Base-by-base conservation (phyloP, 2,329 filamentous ascomycete genomes). In the Aureobasidium sp. region DNA sequence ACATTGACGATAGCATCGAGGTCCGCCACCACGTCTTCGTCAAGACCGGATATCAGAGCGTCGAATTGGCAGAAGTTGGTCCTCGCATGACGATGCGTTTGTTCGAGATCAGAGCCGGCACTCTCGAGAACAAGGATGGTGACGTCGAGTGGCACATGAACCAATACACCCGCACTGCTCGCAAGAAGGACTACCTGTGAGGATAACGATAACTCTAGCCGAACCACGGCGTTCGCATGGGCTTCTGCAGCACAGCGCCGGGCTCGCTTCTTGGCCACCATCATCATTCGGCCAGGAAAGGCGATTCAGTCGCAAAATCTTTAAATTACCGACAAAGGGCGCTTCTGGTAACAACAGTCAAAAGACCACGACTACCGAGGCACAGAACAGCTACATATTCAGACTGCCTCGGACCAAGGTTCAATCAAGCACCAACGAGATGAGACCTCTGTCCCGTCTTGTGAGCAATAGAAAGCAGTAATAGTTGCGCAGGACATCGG, bases 71-170 rank as follows among this genome's bases (percentile, higher is more conserved):
- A 15, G 91, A 96, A 73, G 91, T 96, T 55, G 91, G 93, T 0
- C 94, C 94, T 1, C 83, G 94, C 62, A 96, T 97, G 90, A 96
- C 91, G n/a, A 94, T 97, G 91, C 83, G 91, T 67, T 79, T 91
- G 59, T 99, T 97, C 71, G 91, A 97, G 77, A 96, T 99, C 64
- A 83, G 92, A 50, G 88, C 87, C 59, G 93, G 94, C 16, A 96
- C 93, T 4, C 78, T 97, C 63, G 94, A 97, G 72, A 96, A 92
- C 70, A 95, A 95, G 74, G 90, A 95, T 67, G 93, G 93, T 4
- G 94, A 99, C 75, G 86, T 95, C 5, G 94, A 99, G 76, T 99
- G 94, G 94, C 89, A 94, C 65, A 80, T 99, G 65, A 95, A 90
- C 64, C 93, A 97, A 72, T 99, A 96, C 75, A 99, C 93, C 9